Evolutionary conservation across 164 flowering plant species (phyloP).

Genomic region (Chimonanthus salicifolius): DNA sequence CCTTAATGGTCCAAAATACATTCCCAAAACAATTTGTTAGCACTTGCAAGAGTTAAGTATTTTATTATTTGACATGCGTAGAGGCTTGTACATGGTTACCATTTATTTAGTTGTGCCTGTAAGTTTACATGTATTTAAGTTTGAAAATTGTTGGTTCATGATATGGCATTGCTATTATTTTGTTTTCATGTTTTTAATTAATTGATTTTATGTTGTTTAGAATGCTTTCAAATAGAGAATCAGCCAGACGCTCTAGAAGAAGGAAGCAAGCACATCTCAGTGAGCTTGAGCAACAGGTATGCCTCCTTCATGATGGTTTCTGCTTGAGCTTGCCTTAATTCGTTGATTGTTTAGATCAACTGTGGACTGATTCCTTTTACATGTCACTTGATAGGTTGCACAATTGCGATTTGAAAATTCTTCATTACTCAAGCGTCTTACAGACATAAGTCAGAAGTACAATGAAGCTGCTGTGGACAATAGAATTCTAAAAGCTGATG

Average conservation of each 20-base stretch:
- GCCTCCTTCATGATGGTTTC: conserved; percentile 1
- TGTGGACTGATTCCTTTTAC: conserved; percentile 1
- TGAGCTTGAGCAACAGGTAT: conserved; percentile 90
- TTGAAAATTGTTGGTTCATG: no score
- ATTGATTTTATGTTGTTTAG: conserved; percentile 30
- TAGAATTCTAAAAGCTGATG: conserved; percentile 93
- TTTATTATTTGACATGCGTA: no score
- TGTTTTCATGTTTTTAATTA: background rate
- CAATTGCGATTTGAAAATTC: conserved; percentile 78
- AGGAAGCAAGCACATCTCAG: conserved; percentile 93
- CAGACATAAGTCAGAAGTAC: conserved; percentile 68
- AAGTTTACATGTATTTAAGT: no score
- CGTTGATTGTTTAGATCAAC: background rate
- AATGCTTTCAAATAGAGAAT: conserved; percentile 96
- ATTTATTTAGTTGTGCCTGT: no score
- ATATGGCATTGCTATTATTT: no score
- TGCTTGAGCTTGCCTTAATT: background rate
- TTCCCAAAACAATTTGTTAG: no score
- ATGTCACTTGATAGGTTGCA: conserved; percentile 46
- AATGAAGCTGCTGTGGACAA: conserved; percentile 94
- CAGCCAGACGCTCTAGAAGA: conserved; percentile 94
- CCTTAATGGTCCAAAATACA: no score
- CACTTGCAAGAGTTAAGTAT: no score
- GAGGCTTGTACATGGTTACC: no score
- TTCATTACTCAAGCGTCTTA: conserved; percentile 59